These are phyloP conservation scores for Athelia sp. DNA, from an alignment of 1,284 basidiomycete species.

Conservation along the genomic window DNA sequence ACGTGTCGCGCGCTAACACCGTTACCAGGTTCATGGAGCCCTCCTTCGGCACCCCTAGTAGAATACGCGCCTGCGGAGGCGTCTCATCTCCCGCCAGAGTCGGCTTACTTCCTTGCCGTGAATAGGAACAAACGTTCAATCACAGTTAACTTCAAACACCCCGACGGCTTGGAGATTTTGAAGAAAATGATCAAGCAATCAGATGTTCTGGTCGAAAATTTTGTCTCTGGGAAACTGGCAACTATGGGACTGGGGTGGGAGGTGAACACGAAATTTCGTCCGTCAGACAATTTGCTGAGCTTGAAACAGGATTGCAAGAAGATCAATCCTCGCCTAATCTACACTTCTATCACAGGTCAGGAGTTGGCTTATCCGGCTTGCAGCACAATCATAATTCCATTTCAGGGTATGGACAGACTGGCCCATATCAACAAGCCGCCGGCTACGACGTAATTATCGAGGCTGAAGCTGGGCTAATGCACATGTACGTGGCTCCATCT, in stretches of 20 bases:
- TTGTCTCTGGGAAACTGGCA: constrained; percentile 78
- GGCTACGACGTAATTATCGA: constrained; percentile 93
- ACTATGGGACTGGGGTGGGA: constrained; percentile 86
- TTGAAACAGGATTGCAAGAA: constrained; percentile 51
- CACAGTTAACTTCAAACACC: constrained; percentile 82
- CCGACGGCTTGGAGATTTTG: constrained; percentile 76
- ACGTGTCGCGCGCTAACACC: constrained; percentile 11
- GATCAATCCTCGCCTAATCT: constrained; percentile 82
- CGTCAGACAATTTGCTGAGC: neutral
- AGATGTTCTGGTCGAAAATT: constrained; percentile 91
- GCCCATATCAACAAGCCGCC: constrained; percentile 78
- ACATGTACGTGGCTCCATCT: constrained; percentile 57
- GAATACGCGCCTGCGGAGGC: constrained; percentile 45
- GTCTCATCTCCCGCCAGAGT: constrained; percentile 79
- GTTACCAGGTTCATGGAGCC: constrained; percentile 70
- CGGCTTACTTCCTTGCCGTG: constrained; percentile 87
- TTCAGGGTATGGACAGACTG: constrained; percentile 89
- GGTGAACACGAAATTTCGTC: neutral
- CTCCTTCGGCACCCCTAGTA: constrained; percentile 67
- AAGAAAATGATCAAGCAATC: constrained; percentile 69
- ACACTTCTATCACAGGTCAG: constrained; percentile 85
- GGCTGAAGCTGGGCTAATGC: constrained; percentile 91
- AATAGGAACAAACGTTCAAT: constrained; percentile 91
- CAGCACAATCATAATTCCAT: neutral
- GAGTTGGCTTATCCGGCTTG: constrained; percentile 8